Evolutionary conservation across 129 eudicot genomes (phyloP), one percentile per base, ranked within the genome.

Genomic region (Sambucus nigra): DNA sequence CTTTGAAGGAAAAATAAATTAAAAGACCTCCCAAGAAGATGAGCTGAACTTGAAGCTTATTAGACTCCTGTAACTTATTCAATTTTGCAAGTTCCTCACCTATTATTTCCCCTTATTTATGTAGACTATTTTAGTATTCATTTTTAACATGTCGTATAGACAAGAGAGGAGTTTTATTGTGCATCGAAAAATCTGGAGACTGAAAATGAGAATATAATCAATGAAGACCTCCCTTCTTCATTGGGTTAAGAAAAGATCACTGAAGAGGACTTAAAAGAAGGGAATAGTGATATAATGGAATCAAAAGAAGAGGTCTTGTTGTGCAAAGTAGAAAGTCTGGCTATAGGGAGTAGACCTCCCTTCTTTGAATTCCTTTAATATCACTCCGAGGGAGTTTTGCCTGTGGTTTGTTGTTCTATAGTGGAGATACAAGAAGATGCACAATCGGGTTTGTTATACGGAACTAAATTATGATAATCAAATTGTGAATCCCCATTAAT

Each of bases 191-290:
- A 13, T 25, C 24, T 61, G 24, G 68, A n/a, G 21, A 40, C 61
- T 18, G 59, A 22, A 24, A 61, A 59, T 59, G 50, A 54, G 42
- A 62, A 41, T 18, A 45, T 22, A 5, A 33, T 47, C 68, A 1
- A 53, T 6, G 20, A 23, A 35, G 41, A 17, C 45, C 45, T 28
- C 55, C 53, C 47, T 54, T 41, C 31, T 48, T 23, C 65, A 48
- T 55, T 21, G 18, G 33, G 6, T 41, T 38, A 17, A 59, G 51
- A 45, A 25, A 21, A 48, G 66, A 35, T 32, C 1, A 63, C 47
- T 51, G 68, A 29, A 24, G 57, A 56, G 22, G 2, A 18, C 23
- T 19, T 65, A 5, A 33, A 74, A 47, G 69, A 74, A 59, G 47
- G 47, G 51, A 63, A 64, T 39, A 39, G 54, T 22, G 51, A 46